Conservation (phyloP, 345 rosid species). For the Garcia nutans region DNA sequence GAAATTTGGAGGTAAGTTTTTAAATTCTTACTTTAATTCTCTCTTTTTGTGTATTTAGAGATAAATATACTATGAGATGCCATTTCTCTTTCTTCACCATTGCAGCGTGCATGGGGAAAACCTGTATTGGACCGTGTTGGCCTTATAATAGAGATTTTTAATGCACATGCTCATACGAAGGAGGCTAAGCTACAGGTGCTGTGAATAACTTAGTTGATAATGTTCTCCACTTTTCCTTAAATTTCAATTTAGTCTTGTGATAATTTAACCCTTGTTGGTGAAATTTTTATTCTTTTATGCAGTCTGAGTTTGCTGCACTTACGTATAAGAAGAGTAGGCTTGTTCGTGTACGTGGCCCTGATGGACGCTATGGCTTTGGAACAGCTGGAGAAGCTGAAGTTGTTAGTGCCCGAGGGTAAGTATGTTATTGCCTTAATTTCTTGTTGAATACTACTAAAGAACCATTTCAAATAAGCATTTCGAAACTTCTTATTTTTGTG, state of each 20-base stretch:
- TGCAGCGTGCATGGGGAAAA: constrained; percentile 68
- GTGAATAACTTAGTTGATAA: constrained; percentile 9
- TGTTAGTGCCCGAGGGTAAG: constrained; percentile 97
- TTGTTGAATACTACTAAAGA: constrained; percentile 9
- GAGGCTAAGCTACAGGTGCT: constrained; percentile 92
- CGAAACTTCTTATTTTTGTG: not conserved
- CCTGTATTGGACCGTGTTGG: constrained; percentile 93
- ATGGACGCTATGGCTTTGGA: constrained; percentile 76
- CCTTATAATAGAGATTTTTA: constrained; percentile 90
- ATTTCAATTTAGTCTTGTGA: not conserved
- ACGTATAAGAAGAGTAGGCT: constrained; percentile 87
- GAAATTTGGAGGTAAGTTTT: constrained; percentile 80
- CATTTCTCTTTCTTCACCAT: not conserved
- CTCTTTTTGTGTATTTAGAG: not conserved
- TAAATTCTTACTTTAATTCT: not conserved
- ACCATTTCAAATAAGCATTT: not conserved
- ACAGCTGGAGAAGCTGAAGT: constrained; percentile 87
- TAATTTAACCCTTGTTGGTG: constrained; percentile 11
- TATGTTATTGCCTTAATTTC: constrained; percentile 18
- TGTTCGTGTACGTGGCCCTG: constrained; percentile 77
- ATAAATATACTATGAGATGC: not conserved
- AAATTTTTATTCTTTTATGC: constrained; percentile 18
- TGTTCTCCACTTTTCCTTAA: not conserved
- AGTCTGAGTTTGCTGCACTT: constrained; percentile 93
- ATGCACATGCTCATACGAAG: constrained; percentile 90